A percentile compares a stretch with the other conserved stretches of the same genome.
Conservation (phyloP, 768 basidiomycete genomes). For the Tylopilus balloui region DNA sequence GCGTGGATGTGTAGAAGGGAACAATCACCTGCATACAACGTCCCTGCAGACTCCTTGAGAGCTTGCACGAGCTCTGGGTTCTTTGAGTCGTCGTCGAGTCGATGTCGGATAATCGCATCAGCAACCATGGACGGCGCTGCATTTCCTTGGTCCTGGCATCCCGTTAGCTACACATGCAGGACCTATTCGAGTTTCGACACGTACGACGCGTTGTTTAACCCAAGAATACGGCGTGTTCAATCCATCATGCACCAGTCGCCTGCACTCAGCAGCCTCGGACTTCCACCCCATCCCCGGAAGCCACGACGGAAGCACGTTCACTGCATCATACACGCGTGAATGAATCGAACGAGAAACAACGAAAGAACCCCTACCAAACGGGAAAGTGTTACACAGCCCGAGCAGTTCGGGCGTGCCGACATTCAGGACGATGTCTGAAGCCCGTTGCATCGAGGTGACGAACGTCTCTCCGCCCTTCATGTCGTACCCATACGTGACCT, state of each 20-base stretch:
- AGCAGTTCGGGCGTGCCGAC: neutral
- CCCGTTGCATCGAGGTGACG: conserved; percentile 7
- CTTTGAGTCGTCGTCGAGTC: conserved; percentile 4
- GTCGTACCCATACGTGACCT: conserved; percentile 17
- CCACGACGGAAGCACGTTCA: conserved; percentile 20
- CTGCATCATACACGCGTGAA: conserved; percentile 7
- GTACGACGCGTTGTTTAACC: conserved; percentile 2
- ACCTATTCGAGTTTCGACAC: neutral
- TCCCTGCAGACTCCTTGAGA: neutral
- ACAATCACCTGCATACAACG: neutral
- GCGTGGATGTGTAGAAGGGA: no score
- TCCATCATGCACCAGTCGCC: conserved; percentile 1
- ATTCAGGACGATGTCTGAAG: neutral
- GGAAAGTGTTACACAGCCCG: no score
- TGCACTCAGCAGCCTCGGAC: conserved; percentile 9
- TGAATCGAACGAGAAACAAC: no score
- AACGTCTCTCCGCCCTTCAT: conserved; percentile 1
- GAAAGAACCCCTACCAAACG: neutral
- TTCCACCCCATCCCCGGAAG: conserved; percentile 26
- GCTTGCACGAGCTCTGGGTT: conserved; percentile 1
- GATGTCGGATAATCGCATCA: conserved; percentile 9
- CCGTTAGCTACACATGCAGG: neutral
- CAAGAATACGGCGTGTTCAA: conserved; percentile 13
- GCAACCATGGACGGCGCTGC: conserved; percentile 12
- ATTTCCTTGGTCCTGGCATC: conserved; percentile 4